Conservation (phyloP, 371 early-diverging fungal species). For the Mortierella sp. region DNA sequence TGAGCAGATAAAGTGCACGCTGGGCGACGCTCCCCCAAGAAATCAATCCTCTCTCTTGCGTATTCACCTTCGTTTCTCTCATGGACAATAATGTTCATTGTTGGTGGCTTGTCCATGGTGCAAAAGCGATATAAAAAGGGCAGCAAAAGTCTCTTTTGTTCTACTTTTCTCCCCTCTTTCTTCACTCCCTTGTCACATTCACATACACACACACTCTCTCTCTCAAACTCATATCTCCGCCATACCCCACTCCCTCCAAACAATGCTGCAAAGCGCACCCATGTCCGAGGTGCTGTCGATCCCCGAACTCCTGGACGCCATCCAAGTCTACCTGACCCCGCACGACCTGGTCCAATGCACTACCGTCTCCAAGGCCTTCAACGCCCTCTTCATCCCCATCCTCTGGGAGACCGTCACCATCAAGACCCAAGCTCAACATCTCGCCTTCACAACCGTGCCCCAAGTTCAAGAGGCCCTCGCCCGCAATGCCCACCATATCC, state of each 20-base stretch:
- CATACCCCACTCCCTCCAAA: neutral
- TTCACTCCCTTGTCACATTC: neutral
- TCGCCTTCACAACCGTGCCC: slow-evolving; percentile 10
- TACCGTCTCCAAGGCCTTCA: slow-evolving; percentile 13
- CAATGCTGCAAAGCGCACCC: neutral
- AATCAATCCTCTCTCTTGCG: too few species aligned
- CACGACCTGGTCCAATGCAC: slow-evolving; percentile 12
- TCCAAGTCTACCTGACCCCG: neutral
- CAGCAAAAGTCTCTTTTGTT: too few species aligned
- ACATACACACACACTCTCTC: neutral
- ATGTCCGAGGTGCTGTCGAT: neutral
- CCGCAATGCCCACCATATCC: neutral
- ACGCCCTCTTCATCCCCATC: slow-evolving; percentile 1
- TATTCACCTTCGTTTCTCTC: too few species aligned
- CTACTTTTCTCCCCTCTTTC: neutral
- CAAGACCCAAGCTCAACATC: slow-evolving; percentile 17
- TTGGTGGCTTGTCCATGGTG: too few species aligned
- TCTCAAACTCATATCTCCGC: neutral
- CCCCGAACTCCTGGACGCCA: neutral
- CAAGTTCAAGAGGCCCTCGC: slow-evolving; percentile 14
- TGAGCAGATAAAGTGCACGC: too few species aligned
- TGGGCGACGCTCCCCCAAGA: too few species aligned
- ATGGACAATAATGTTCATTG: too few species aligned
- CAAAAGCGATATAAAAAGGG: too few species aligned
- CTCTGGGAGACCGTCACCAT: slow-evolving; percentile 20